A percentile compares a stretch with the other conserved stretches of the same genome.
Evolutionary conservation across 345 rosid genomes (phyloP).

Genomic region (Excoecaria agallocha): DNA sequence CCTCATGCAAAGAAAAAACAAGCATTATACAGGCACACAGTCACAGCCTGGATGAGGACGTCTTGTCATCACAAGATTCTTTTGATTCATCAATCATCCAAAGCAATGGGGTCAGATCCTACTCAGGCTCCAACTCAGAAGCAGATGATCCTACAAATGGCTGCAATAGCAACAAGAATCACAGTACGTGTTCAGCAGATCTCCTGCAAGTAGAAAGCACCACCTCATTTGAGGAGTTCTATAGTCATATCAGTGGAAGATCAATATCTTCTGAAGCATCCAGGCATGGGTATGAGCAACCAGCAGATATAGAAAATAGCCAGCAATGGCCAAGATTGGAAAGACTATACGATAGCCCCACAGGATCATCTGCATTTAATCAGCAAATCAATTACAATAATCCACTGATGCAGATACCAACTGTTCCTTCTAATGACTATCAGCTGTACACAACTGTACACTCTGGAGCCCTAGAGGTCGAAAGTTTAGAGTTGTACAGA

Average conservation of each 20-base stretch:
- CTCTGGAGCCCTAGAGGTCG: conserved; percentile 34
- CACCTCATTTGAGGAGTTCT: conserved; percentile 40
- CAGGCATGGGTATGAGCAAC: conserved; percentile 25
- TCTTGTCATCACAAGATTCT: conserved; percentile 72
- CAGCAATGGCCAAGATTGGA: conserved; percentile 32
- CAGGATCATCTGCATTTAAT: conserved; percentile 33
- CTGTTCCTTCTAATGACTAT: conserved; percentile 30
- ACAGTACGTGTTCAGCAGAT: conserved; percentile 27
- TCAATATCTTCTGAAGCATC: conserved; percentile 26
- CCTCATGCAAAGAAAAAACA: conserved; percentile 40
- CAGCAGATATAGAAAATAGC: conserved; percentile 7
- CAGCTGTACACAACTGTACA: conserved; percentile 25
- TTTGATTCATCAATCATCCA: conserved; percentile 46
- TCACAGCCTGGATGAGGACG: conserved; percentile 62
- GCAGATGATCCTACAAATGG: conserved; percentile 48
- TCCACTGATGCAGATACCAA: conserved; percentile 24
- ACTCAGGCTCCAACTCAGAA: conserved; percentile 62
- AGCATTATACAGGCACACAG: conserved; percentile 38
- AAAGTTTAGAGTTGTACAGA: conserved; percentile 33
- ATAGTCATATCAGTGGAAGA: conserved; percentile 15
- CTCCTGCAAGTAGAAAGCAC: conserved; percentile 31
- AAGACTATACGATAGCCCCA: conserved; percentile 22
- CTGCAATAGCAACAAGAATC: conserved; percentile 35
- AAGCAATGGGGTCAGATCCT: conserved; percentile 45
- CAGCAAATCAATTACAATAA: conserved; percentile 31